These are phyloP conservation scores for Globisporangium irregulare DNA, from an alignment of 352 stramenopile genomes.

Conservation along the genomic window DNA sequence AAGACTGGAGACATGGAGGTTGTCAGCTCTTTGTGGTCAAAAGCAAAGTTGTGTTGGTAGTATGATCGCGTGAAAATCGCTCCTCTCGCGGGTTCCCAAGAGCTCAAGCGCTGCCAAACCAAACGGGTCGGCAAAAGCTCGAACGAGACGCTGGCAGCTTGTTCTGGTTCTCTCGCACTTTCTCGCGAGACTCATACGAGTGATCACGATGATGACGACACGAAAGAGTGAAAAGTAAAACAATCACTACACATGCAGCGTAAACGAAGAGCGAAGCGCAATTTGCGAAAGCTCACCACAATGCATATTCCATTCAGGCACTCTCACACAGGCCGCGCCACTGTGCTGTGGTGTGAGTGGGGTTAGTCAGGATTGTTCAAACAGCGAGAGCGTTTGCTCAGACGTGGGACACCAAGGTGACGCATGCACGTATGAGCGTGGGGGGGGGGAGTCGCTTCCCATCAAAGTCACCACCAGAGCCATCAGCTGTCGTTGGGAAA, in stretches of 20 bases:
- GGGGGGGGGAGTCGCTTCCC: neutral
- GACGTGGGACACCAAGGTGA: too few species aligned
- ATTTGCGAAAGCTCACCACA: neutral
- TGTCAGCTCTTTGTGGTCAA: neutral
- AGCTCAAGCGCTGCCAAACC: too few species aligned
- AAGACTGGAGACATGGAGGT: too few species aligned
- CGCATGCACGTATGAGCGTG: too few species aligned
- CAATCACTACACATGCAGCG: neutral
- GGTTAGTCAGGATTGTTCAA: too few species aligned
- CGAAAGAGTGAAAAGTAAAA: neutral
- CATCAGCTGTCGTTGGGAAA: too few species aligned
- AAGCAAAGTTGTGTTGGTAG: neutral
- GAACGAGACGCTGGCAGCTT: neutral
- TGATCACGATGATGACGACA: neutral
- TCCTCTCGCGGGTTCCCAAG: neutral
- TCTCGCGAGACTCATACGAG: neutral
- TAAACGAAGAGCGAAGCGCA: neutral
- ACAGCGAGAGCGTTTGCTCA: too few species aligned
- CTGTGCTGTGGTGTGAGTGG: too few species aligned
- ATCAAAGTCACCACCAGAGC: neutral
- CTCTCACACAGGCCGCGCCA: too few species aligned
- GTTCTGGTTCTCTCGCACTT: neutral
- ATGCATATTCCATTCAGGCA: too few species aligned
- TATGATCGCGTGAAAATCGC: neutral
- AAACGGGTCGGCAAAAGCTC: neutral